These are phyloP conservation scores for Colletotrichum sojae DNA, from an alignment of 2,329 filamentous ascomycete genomes.

Conservation along the genomic window DNA sequence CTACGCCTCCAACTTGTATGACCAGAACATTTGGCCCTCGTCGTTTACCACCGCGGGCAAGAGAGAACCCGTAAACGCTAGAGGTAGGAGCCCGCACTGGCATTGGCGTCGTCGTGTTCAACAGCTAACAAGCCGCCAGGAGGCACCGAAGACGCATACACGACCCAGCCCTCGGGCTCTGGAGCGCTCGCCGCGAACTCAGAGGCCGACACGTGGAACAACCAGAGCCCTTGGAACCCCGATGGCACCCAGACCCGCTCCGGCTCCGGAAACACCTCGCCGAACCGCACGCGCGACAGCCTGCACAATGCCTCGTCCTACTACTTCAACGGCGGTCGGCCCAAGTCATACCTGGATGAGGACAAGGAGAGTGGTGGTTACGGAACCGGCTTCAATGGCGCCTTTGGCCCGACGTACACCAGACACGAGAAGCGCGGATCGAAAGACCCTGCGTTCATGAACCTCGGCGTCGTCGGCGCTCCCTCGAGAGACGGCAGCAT, in stretches of 20 bases:
- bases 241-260: slow-evolving; percentile 61
- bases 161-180: slow-evolving; percentile 72
- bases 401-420: slow-evolving; percentile 35
- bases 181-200: slow-evolving; percentile 78
- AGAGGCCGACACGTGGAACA: slow-evolving; percentile 75
- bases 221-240: slow-evolving; percentile 71
- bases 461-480: slow-evolving; percentile 54
- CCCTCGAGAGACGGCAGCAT: slow-evolving; percentile 68
- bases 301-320: slow-evolving; percentile 59
- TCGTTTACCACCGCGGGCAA: slow-evolving; percentile 58
- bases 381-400: slow-evolving; percentile 44
- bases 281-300: slow-evolving; percentile 68
- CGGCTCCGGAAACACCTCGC: slow-evolving; percentile 69
- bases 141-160: slow-evolving; percentile 33
- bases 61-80: slow-evolving; percentile 54
- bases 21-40: slow-evolving; percentile 57
- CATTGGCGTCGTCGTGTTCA: slow-evolving; percentile 23
- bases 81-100: slow-evolving; percentile 59
- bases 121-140: slow-evolving; percentile 46
- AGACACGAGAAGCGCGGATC: slow-evolving; percentile 50
- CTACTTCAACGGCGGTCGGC: slow-evolving; percentile 53
- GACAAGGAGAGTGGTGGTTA: slow-evolving; percentile 52
- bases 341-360: slow-evolving; percentile 55
- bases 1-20: slow-evolving; percentile 55
- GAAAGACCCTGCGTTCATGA: slow-evolving; percentile 60